These are phyloP conservation scores for Cardamine chenopodiifolia DNA, from an alignment of 345 rosid species.

Conservation along the genomic window DNA sequence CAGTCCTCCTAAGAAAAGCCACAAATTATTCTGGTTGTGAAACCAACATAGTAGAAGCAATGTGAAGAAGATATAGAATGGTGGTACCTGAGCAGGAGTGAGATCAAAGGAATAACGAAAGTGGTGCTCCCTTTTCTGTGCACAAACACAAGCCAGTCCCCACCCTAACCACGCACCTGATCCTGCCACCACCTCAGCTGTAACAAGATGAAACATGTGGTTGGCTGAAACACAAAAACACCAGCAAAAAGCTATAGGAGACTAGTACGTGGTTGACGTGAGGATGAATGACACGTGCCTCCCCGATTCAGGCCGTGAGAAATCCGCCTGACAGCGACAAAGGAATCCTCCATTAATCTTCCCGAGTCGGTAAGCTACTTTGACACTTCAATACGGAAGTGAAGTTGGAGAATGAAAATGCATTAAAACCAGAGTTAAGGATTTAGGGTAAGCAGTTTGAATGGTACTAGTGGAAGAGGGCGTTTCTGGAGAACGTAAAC, in stretches of 20 bases:
- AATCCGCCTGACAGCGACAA: constrained; percentile 84
- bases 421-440: no score
- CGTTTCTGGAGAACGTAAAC: constrained; percentile 12
- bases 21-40: neutral
- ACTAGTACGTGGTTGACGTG: constrained; percentile 49
- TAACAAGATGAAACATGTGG: constrained; percentile 41
- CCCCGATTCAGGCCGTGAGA: constrained; percentile 77
- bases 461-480: neutral
- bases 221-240: neutral
- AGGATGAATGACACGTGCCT: constrained; percentile 68
- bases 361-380: neutral
- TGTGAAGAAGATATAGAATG: neutral
- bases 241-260: neutral
- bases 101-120: constrained; percentile 85
- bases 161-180: constrained; percentile 91
- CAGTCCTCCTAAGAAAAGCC: constrained; percentile 63
- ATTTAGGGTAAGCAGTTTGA: no score
- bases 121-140: constrained; percentile 80
- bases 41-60: neutral
- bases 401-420: no score
- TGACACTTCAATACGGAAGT: no score
- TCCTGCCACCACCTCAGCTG: constrained; percentile 50
- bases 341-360: constrained; percentile 72
- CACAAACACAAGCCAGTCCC: constrained; percentile 93
- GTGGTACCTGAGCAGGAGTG: constrained; percentile 70